A percentile compares a stretch with the other conserved stretches of the same genome.
Conservation (phyloP, 805 yeast species). For the Nematodospora valgi region DNA sequence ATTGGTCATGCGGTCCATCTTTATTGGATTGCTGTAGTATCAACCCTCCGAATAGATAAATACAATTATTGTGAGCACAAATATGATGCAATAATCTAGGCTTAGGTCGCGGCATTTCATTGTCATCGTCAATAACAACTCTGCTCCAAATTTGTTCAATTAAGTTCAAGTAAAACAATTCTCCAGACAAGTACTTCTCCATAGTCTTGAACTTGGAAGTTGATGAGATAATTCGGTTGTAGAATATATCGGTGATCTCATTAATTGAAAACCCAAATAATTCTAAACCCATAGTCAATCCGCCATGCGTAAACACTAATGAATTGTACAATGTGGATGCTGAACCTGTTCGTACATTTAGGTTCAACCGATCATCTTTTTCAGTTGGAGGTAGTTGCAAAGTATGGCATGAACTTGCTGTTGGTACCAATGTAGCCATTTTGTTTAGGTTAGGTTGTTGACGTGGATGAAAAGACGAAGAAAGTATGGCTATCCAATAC, state of each 20-base stretch:
- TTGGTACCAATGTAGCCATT: constrained; percentile 65
- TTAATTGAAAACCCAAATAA: constrained; percentile 37
- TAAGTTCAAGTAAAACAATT: constrained; percentile 57
- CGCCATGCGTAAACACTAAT: constrained; percentile 64
- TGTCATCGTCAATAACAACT: constrained; percentile 21
- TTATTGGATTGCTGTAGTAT: constrained; percentile 13
- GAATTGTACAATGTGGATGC: constrained; percentile 58
- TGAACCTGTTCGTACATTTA: constrained; percentile 68
- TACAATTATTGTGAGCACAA: constrained; percentile 43
- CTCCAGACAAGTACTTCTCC: constrained; percentile 52
- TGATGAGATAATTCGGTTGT: constrained; percentile 21
- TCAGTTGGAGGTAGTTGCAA: constrained; percentile 53
- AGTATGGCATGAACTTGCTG: constrained; percentile 58
- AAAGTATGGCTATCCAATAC: too few relatives aligned
- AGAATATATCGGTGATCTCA: constrained; percentile 38
- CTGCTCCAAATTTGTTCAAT: constrained; percentile 58
- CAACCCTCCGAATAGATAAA: constrained; percentile 68
- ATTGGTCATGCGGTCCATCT: too few relatives aligned
- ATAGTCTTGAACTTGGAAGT: constrained; percentile 24
- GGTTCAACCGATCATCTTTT: constrained; percentile 50
- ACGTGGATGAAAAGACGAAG: too few relatives aligned
- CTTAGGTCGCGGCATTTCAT: constrained; percentile 22
- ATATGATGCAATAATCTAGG: constrained; percentile 63
- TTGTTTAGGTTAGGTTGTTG: too few relatives aligned
- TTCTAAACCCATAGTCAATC: constrained; percentile 56